phyloP scores from a whole-genome alignment of 2,329 filamentous ascomycete genomes.

The Arthrobotrys pseudoclavata region DNA sequence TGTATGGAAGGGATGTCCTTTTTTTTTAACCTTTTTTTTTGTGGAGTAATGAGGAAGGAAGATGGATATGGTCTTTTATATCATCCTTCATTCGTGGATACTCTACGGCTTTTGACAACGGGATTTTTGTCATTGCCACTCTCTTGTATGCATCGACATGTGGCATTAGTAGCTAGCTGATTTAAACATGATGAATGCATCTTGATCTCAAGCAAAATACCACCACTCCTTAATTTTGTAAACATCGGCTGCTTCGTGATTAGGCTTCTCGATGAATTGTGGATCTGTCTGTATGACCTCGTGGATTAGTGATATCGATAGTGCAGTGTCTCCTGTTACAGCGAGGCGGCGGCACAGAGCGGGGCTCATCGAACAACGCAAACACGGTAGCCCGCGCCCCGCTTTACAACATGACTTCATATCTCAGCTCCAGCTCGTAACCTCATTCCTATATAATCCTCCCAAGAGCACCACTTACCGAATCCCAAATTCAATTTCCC shows the following conservation, averaged over 20 bases:
- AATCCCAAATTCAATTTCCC: neutral
- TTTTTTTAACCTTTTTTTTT: neutral
- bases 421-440: constrained; percentile 22
- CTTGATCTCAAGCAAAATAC: constrained; percentile 27
- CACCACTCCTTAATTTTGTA: neutral
- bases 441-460: constrained; percentile 31
- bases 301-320: neutral
- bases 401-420: constrained; percentile 39
- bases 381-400: constrained; percentile 37
- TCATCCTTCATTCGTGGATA: constrained; percentile 13
- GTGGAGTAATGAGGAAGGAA: constrained; percentile 11
- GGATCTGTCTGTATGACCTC: no score
- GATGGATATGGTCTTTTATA: neutral
- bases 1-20: constrained; percentile 5
- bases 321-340: neutral
- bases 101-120: constrained; percentile 21
- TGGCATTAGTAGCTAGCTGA: constrained; percentile 28
- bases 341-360: constrained; percentile 41
- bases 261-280: neutral
- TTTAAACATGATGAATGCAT: constrained; percentile 41
- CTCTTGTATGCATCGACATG: constrained; percentile 41
- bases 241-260: no score
- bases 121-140: constrained; percentile 11
- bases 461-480: neutral
- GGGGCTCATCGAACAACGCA: constrained; percentile 51